phyloP scores from a whole-genome alignment of 192 early-diverging fungal genomes.

The Backusella psychrophila region DNA sequence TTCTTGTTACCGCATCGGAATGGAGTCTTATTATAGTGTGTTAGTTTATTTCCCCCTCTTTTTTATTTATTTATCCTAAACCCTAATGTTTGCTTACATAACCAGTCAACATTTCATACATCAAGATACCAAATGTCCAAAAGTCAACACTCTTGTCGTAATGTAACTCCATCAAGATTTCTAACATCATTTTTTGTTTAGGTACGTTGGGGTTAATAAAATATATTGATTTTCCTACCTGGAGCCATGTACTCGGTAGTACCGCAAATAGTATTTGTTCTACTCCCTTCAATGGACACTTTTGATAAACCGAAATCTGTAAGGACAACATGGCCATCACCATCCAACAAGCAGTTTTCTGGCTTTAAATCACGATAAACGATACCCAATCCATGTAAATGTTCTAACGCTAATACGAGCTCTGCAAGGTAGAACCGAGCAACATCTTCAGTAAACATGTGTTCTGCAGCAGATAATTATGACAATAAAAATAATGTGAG shows the following conservation, averaged over 20 bases:
- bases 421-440: conserved; percentile 88
- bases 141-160: conserved; percentile 84
- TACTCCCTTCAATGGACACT: conserved; percentile 58
- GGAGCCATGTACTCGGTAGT: conserved; percentile 81
- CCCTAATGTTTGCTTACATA: conserved; percentile 24
- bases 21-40: conserved; percentile 41
- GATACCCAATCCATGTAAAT: conserved; percentile 86
- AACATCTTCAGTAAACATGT: conserved; percentile 76
- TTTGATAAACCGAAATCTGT: conserved; percentile 97
- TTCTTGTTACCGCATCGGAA: conserved; percentile 80
- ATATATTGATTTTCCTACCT: conserved; percentile 13
- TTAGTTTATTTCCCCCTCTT: neutral
- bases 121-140: conserved; percentile 88
- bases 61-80: neutral
- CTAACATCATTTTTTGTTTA: conserved; percentile 14
- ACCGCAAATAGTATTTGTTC: conserved; percentile 67
- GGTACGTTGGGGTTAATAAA: neutral
- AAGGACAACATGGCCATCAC: conserved; percentile 78
- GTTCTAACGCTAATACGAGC: conserved; percentile 80
- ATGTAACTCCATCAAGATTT: conserved; percentile 58
- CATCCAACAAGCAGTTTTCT: conserved; percentile 70
- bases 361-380: conserved; percentile 87
- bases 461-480: conserved; percentile 31
- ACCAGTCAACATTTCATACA: conserved; percentile 92
- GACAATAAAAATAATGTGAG: neutral